Conservation (phyloP, 139 green algal genomes). For the Protoeuglena noctilucae region DNA sequence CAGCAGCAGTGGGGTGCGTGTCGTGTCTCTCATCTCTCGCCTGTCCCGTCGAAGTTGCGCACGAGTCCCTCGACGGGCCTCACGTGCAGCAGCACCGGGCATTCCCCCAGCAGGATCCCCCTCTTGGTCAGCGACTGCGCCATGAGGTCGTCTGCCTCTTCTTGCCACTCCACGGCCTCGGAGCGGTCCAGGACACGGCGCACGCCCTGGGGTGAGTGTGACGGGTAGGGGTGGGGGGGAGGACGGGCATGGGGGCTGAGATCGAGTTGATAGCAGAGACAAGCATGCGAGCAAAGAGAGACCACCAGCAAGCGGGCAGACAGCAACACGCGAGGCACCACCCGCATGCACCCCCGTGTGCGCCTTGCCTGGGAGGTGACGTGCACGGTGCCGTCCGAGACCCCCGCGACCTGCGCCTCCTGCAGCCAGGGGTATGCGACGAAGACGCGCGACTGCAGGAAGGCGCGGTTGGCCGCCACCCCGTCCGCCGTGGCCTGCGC, state of each 20-base stretch:
- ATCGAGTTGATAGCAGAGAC: conserved; percentile 19
- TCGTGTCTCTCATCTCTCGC: conserved; percentile 58
- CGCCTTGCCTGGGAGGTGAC: background rate
- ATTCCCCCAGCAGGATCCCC: conserved; percentile 34
- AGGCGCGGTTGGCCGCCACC: background rate
- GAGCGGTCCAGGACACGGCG: background rate
- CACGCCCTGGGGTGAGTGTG: too few species aligned
- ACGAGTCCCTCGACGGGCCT: conserved; percentile 43
- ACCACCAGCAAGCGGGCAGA: background rate
- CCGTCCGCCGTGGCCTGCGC: too few species aligned
- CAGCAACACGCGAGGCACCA: too few species aligned
- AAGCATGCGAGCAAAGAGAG: background rate
- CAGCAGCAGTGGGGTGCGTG: conserved; percentile 46
- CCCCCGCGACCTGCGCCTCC: conserved; percentile 11
- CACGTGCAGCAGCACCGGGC: conserved; percentile 44
- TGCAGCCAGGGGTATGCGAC: conserved; percentile 6
- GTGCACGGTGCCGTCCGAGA: conserved; percentile 11
- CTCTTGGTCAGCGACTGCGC: conserved; percentile 12
- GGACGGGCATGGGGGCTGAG: background rate
- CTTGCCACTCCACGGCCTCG: conserved; percentile 19
- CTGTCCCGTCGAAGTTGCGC: conserved; percentile 44
- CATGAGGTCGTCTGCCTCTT: conserved; percentile 17
- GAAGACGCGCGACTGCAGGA: conserved; percentile 3
- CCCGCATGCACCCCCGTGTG: too few species aligned
- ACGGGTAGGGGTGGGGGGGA: too few species aligned